Evolutionary conservation across 805 yeast species (phyloP), one percentile per base, ranked within the genome.

Genomic region (Sungouiozyma ichnusensis): DNA sequence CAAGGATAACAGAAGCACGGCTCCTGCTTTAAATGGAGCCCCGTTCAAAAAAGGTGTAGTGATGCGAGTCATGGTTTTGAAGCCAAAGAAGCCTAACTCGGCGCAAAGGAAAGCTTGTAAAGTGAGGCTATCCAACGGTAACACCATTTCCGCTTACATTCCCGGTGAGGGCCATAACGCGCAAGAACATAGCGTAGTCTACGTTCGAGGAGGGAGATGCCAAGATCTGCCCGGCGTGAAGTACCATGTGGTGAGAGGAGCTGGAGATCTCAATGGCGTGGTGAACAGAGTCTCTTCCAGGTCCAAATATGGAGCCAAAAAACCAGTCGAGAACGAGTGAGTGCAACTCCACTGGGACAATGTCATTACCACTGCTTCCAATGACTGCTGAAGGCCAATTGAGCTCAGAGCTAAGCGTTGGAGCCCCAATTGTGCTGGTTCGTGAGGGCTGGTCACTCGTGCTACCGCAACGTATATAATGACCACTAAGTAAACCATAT

Each of bases 131-230:
- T 76, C 94, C 9, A 90, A 85, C 55, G 98, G 97, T 20, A 81
- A 80, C 50, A 79, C 85, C 39, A 76, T 92, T 15, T 80, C 90
- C 37, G 96, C 96, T 1, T 88, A 87, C 62, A 92, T 92, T 44
- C 96, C 97, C 14, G 99, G 99, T 42, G 97, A 92, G 60, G 98
- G 99, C 16, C 98, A 92, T 65, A 92, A 92, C 58, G 81, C 94
- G 17, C 97, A 92, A 68, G 99, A 92, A 63, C 99, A 92, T 67
- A 85, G 94, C 57, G 94, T 92, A 40, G 97, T 92, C 1, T 76
- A 79, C 41, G 95, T 92, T 3, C 78, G 98, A 65, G 99, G 99
- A n/a, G 99, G 98, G 14, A 79, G 97, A 73, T 85, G 85, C 41
- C 96, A 88, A 60, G 99, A 92, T 78, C 71, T 90, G 54, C 98